These are phyloP conservation scores for Phytophthora citricola DNA, from an alignment of 352 stramenopile species.

Conservation along the genomic window DNA sequence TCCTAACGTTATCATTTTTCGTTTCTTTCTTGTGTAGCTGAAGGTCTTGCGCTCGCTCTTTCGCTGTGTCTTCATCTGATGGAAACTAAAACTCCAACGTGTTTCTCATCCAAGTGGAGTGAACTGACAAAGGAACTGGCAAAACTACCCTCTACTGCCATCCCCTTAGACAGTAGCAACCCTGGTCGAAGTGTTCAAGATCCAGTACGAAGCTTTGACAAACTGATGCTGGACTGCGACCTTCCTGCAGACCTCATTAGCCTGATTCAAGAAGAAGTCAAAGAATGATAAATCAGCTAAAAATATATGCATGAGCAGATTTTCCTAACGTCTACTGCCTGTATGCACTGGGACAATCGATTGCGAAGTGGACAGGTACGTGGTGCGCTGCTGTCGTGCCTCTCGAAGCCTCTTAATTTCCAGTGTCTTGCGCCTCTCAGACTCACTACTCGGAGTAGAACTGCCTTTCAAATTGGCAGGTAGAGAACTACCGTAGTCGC, in stretches of 20 bases:
- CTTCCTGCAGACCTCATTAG: conserved; percentile 45
- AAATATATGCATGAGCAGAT: neutral
- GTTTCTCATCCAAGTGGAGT: conserved; percentile 42
- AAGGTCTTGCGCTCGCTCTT: conserved; percentile 41
- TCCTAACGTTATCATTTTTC: neutral
- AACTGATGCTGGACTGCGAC: conserved; percentile 33
- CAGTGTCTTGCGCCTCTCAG: conserved; percentile 39
- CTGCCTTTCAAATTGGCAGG: conserved; percentile 28
- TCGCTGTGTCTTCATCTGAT: conserved; percentile 45
- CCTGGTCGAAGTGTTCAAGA: neutral
- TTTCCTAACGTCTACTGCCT: conserved; percentile 20
- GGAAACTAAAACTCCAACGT: conserved; percentile 30
- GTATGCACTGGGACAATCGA: conserved; percentile 46
- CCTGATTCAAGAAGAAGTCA: conserved; percentile 33
- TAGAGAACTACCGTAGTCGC: conserved; percentile 54
- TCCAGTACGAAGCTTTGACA: conserved; percentile 24
- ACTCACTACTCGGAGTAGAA: conserved; percentile 39
- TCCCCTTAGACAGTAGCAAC: neutral
- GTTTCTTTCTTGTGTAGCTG: conserved; percentile 17
- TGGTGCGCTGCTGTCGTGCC: conserved; percentile 43
- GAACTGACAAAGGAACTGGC: conserved; percentile 33
- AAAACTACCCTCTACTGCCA: neutral
- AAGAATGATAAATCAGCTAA: neutral
- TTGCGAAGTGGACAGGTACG: conserved; percentile 69
- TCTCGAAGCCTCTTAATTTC: conserved; percentile 54